Evolutionary conservation across 129 eudicot genomes (phyloP).

Genomic region (Chrysanthemum makinoi): DNA sequence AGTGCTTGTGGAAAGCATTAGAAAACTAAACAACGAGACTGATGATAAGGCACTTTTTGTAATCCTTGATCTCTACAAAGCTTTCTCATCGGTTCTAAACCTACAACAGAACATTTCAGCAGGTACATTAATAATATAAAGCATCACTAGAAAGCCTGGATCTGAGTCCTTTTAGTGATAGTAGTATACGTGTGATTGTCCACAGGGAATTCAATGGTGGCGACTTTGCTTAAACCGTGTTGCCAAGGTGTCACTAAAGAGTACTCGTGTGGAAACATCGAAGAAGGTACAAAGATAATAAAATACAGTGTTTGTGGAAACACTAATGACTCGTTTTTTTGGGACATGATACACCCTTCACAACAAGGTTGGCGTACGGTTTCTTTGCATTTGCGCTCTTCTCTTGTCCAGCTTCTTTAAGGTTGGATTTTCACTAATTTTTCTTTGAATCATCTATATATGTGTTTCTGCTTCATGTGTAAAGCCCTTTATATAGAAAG

Average conservation of each 20-base stretch:
- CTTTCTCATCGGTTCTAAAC: slow-evolving; percentile 47
- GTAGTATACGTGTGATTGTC: not conserved
- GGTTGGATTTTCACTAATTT: not conserved
- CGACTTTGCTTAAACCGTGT: slow-evolving; percentile 38
- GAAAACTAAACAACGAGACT: slow-evolving; percentile 36
- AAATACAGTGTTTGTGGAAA: slow-evolving; percentile 44
- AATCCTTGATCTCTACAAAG: slow-evolving; percentile 53
- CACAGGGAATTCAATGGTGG: slow-evolving; percentile 27
- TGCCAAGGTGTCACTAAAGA: slow-evolving; percentile 45
- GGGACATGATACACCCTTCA: slow-evolving; percentile 74
- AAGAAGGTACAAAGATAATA: slow-evolving; percentile 20
- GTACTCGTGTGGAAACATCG: slow-evolving; percentile 48
- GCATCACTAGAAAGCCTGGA: too few relatives aligned
- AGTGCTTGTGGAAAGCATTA: slow-evolving; percentile 34
- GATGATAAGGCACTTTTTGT: slow-evolving; percentile 25
- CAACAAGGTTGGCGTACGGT: slow-evolving; percentile 55
- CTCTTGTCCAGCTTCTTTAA: slow-evolving; percentile 35
- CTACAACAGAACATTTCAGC: slow-evolving; percentile 18
- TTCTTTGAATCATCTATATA: not conserved
- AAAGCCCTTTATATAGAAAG: not conserved
- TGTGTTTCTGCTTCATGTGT: not conserved
- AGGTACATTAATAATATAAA: slow-evolving; percentile 29
- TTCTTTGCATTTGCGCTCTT: slow-evolving; percentile 36
- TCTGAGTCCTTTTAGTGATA: too few relatives aligned
- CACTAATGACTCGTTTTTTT: slow-evolving; percentile 43